Conservation (phyloP, 495 filamentous ascomycete species). For the Podospora pseudocomata region DNA sequence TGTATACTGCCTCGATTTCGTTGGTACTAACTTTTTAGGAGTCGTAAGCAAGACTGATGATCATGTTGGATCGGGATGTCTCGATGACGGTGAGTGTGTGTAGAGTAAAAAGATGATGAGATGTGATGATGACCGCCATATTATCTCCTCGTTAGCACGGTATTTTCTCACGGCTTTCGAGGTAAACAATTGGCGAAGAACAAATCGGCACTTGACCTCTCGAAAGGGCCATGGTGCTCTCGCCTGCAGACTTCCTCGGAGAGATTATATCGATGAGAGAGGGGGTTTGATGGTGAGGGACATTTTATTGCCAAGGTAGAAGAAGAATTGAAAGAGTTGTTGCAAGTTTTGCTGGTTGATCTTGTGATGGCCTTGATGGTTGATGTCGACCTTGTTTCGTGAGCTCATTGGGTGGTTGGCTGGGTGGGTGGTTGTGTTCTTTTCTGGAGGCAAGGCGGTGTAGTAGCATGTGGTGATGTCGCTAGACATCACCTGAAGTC, state of each 20-base stretch:
- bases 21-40: background rate
- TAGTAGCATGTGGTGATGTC: no score
- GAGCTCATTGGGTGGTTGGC: no score
- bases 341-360: background rate
- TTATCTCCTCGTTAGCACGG: slow-evolving; percentile 69
- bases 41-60: background rate
- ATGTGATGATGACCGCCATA: slow-evolving; percentile 25
- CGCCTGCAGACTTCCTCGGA: slow-evolving; percentile 67
- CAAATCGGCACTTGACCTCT: slow-evolving; percentile 43
- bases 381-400: no score
- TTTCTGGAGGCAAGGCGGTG: no score
- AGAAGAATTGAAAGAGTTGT: background rate
- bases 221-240: slow-evolving; percentile 42
- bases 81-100: background rate
- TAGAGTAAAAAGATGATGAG: no score
- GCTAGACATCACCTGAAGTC: no score
- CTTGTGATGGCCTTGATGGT: background rate
- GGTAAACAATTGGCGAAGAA: slow-evolving; percentile 78
- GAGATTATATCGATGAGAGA: slow-evolving; percentile 47
- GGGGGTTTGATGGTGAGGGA: slow-evolving; percentile 74
- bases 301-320: slow-evolving; percentile 35
- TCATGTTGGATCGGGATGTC: background rate
- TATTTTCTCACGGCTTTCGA: slow-evolving; percentile 58
- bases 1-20: background rate
- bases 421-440: no score